Conservation (phyloP, 2,329 filamentous ascomycete species). For the Hypoxylon sp. region DNA sequence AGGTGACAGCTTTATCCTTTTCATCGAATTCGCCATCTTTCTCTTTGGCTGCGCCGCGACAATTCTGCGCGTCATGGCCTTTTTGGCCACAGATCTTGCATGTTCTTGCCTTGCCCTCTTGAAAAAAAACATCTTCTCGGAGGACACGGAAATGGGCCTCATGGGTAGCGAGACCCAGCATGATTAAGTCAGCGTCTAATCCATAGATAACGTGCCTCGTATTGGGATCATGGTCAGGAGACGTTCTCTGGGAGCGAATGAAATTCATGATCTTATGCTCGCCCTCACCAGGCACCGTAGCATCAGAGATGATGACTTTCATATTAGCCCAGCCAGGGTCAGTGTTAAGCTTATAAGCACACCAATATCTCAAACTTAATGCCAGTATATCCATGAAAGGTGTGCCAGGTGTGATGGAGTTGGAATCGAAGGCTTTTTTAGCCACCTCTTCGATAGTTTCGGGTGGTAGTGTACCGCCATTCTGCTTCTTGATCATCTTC, state of each 20-base stretch:
- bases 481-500: constrained; percentile 86
- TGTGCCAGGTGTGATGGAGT: constrained; percentile 92
- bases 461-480: constrained; percentile 73
- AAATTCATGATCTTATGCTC: constrained; percentile 99
- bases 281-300: constrained; percentile 96
- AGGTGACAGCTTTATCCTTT: constrained; percentile 76
- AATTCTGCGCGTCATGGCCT: constrained; percentile 90
- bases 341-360: constrained; percentile 96
- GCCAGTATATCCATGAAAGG: constrained; percentile 99
- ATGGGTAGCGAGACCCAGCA: constrained; percentile 96
- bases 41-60: constrained; percentile 82
- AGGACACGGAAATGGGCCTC: constrained; percentile 97
- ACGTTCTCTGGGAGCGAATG: constrained; percentile 90
- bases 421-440: constrained; percentile 93
- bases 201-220: constrained; percentile 98
- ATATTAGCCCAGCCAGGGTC: constrained; percentile 95
- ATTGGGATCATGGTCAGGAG: constrained; percentile 93
- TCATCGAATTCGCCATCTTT: constrained; percentile 86
- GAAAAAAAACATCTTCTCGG: constrained; percentile 95
- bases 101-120: constrained; percentile 84
- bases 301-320: constrained; percentile 98
- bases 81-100: constrained; percentile 94
- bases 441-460: constrained; percentile 73
- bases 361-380: constrained; percentile 93
- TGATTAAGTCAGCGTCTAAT: constrained; percentile 97